Evolutionary conservation across 2,329 filamentous ascomycete genomes (phyloP), one percentile per base, ranked within the genome.

Genomic region (Alternaria solani): DNA sequence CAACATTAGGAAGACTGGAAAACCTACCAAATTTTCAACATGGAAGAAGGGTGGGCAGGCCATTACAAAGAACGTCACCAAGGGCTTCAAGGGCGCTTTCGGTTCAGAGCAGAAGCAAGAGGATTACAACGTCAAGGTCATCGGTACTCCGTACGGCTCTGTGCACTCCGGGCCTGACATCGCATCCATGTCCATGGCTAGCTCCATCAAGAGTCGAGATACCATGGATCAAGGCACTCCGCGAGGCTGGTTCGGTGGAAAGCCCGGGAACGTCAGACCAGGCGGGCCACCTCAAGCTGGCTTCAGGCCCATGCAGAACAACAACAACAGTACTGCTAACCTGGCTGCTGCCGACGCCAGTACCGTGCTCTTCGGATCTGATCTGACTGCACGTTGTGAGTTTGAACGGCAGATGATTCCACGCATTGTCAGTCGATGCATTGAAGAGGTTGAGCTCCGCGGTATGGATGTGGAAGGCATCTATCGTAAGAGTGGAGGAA

Each of bases 391-490:
- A 71, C 89, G 95, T 64, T 90, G 93, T 73, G 93, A 97, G 51
- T 93, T 88, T 73, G 95, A 99, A 79, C 92, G 91, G 65, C 89
- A 91, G 54, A 89, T 94, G 71, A 94, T 99, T 63, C 95, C 95
- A 48, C 90, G 89, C 64, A 92, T 99, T 28, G 92, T 99, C 43
- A 94, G 89, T 48, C 91, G 93, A 48, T 99, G 95, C 79, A 96
- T 99, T 68, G 92, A 97, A 75, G 94, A 99, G 80, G 95, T 99
- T 39, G 95, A 99, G 79, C 82, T 95, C 23, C 89, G 95, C 75
- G 95, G 94, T 80, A 97, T 99, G 92, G 94, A 98, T 72, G 88
- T 96, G 69, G 95, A 98, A 81, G 95, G 95, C 64, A 96, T 99
- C 70, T 99, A 99, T 81, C 89, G 95, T 73, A 99, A 99, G 84